These are phyloP conservation scores for Diaporthe caulivora DNA, from an alignment of 2,329 filamentous ascomycete species.

Conservation along the genomic window DNA sequence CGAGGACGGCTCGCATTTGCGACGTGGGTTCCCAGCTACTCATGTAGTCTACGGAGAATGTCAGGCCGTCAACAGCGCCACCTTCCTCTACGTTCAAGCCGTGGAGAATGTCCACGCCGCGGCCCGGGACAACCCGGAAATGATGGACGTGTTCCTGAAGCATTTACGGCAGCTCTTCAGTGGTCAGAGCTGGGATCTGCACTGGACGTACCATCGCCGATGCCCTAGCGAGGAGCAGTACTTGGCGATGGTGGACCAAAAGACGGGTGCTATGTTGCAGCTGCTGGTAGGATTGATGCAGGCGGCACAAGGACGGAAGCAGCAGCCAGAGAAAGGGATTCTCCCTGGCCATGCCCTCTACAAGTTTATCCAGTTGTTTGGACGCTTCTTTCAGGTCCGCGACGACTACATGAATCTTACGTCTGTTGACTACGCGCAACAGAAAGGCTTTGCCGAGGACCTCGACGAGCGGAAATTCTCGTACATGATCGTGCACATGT, in stretches of 20 bases:
- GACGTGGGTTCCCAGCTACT: background rate
- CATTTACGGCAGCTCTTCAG: background rate
- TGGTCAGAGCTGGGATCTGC: background rate
- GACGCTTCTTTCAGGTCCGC: background rate
- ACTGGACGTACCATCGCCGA: background rate
- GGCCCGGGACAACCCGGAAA: background rate
- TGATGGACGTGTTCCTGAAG: background rate
- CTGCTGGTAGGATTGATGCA: background rate
- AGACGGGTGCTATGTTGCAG: background rate
- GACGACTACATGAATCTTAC: background rate
- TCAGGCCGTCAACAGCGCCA: background rate
- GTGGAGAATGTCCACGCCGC: background rate
- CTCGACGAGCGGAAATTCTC: background rate
- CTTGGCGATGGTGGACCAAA: background rate
- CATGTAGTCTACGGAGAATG: background rate
- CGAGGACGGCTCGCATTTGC: background rate
- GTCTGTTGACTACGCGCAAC: background rate
- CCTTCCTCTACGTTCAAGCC: background rate
- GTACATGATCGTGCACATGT: background rate
- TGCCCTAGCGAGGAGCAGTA: background rate
- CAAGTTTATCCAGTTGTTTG: background rate
- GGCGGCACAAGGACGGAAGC: background rate
- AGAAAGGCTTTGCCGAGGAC: background rate
- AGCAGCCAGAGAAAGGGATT: background rate
- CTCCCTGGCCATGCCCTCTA: background rate